Conservation (phyloP, 2,329 filamentous ascomycete genomes). For the Monosporascus sp. region DNA sequence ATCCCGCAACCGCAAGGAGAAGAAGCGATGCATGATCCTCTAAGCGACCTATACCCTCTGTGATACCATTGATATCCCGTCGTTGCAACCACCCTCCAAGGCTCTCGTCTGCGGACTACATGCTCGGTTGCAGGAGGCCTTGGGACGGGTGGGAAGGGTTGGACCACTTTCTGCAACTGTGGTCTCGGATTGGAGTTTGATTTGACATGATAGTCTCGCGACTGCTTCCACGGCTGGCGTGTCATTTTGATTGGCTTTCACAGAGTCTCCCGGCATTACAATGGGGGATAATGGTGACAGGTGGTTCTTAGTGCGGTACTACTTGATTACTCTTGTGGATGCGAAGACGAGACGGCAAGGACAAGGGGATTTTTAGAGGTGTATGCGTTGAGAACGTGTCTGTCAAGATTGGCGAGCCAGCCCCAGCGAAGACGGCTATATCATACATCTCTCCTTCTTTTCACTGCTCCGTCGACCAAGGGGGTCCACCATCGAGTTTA, state of each 20-base stretch:
- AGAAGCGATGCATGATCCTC: conserved; percentile 77
- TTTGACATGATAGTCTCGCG: conserved; percentile 22
- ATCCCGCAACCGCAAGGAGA: conserved; percentile 59
- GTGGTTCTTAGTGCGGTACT: conserved; percentile 19
- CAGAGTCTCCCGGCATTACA: conserved; percentile 20
- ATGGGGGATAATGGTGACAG: conserved; percentile 24
- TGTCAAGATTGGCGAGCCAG: conserved; percentile 32
- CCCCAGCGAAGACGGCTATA: conserved; percentile 36
- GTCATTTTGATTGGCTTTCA: conserved; percentile 23
- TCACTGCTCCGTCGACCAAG: conserved; percentile 26
- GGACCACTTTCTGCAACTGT: conserved; percentile 25
- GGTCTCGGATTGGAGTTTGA: conserved; percentile 29
- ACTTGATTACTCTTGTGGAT: conserved; percentile 14
- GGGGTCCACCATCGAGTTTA: not conserved
- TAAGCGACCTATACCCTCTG: conserved; percentile 46
- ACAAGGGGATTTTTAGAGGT: conserved; percentile 19
- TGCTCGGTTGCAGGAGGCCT: conserved; percentile 22
- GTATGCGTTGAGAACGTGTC: conserved; percentile 29
- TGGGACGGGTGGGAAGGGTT: conserved; percentile 26
- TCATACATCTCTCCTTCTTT: conserved; percentile 44
- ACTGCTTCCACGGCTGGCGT: conserved; percentile 24
- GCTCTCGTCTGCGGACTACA: conserved; percentile 22
- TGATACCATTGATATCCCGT: conserved; percentile 27
- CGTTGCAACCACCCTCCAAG: conserved; percentile 22
- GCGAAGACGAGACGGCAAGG: conserved; percentile 17